Percentiles rank a stretch among this genome's conserved stretches.
phyloP scores from a whole-genome alignment of 495 filamentous ascomycete species.

The Hypoxylon subgilvum region DNA sequence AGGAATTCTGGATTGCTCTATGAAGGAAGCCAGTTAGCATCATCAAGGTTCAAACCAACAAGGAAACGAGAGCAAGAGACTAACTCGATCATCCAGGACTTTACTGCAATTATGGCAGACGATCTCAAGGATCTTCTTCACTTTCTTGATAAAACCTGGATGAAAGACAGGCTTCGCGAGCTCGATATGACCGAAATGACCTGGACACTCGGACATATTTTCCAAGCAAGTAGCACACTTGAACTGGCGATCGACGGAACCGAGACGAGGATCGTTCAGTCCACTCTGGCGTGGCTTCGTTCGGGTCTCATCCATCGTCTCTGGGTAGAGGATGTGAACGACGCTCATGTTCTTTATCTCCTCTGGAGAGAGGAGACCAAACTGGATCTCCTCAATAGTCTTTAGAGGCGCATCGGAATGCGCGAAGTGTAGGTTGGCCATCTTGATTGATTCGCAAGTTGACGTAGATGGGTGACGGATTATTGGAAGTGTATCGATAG shows the following conservation, averaged over 20 bases:
- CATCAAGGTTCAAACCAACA: slow-evolving; percentile 52
- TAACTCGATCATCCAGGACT: slow-evolving; percentile 92
- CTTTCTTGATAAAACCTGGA: slow-evolving; percentile 93
- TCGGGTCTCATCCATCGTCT: slow-evolving; percentile 97
- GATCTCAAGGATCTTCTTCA: slow-evolving; percentile 96
- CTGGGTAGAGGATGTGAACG: slow-evolving; percentile 87
- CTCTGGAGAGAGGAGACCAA: slow-evolving; percentile 92
- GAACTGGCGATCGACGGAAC: slow-evolving; percentile 90
- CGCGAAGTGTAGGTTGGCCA: slow-evolving; percentile 91
- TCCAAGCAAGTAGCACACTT: slow-evolving; percentile 95
- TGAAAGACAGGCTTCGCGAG: slow-evolving; percentile 94
- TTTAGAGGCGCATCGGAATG: slow-evolving; percentile 94
- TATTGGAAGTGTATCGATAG: neutral
- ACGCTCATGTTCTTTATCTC: slow-evolving; percentile 99
- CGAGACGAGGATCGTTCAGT: slow-evolving; percentile 90
- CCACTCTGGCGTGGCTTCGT: slow-evolving; percentile 85
- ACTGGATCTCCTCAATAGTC: slow-evolving; percentile 97
- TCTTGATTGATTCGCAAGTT: slow-evolving; percentile 53
- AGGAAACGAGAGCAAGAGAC: slow-evolving; percentile 61
- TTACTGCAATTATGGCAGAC: slow-evolving; percentile 98
- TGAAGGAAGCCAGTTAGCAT: slow-evolving; percentile 66
- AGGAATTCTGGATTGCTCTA: slow-evolving; percentile 84
- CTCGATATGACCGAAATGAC: slow-evolving; percentile 98
- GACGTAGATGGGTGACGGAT: neutral
- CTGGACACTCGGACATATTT: slow-evolving; percentile 90